A percentile compares a stretch with the other conserved stretches of the same genome.
Evolutionary conservation across 768 basidiomycete species (phyloP).

Genomic region (Podaxis sp.): DNA sequence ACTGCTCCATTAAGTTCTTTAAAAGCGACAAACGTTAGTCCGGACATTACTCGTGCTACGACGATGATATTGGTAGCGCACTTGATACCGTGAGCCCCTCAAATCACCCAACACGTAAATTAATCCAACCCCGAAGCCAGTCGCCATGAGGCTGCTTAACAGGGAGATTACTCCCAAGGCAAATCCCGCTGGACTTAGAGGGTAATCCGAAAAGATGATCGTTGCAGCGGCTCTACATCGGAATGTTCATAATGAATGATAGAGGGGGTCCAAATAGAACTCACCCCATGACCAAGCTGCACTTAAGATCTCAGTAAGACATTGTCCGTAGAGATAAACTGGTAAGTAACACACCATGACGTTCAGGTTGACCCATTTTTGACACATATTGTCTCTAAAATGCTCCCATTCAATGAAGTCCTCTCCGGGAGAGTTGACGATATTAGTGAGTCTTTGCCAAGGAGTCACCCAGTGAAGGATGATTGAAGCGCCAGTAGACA

Average conservation of each 20-base stretch:
- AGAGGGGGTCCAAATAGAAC: not conserved
- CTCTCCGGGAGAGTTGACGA: not conserved
- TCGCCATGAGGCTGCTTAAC: slow-evolving; percentile 12
- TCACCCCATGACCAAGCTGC: slow-evolving; percentile 8
- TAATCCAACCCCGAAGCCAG: slow-evolving; percentile 12
- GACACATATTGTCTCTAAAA: slow-evolving; percentile 10
- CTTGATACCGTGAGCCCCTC: slow-evolving; percentile 8
- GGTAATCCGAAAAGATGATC: slow-evolving; percentile 10
- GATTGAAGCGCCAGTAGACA: not conserved
- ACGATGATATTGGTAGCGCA: not conserved
- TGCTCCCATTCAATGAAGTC: slow-evolving; percentile 9
- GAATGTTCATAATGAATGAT: not conserved
- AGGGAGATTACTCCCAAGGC: slow-evolving; percentile 8
- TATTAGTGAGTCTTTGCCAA: not conserved
- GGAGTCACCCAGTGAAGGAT: slow-evolving; percentile 2
- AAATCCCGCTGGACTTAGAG: slow-evolving; percentile 3
- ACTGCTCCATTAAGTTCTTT: slow-evolving; percentile 5
- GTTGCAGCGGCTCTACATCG: slow-evolving; percentile 9
- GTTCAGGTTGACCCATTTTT: slow-evolving; percentile 12
- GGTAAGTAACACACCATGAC: slow-evolving; percentile 8
- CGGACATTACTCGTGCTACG: not conserved
- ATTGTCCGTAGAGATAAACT: not conserved
- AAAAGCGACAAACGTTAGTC: not conserved
- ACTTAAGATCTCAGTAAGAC: not conserved
- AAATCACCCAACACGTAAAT: slow-evolving; percentile 13